A percentile compares a stretch with the other conserved stretches of the same genome.
Evolutionary conservation across 1,284 basidiomycete genomes (phyloP).

Genomic region (Moniliella sp.): DNA sequence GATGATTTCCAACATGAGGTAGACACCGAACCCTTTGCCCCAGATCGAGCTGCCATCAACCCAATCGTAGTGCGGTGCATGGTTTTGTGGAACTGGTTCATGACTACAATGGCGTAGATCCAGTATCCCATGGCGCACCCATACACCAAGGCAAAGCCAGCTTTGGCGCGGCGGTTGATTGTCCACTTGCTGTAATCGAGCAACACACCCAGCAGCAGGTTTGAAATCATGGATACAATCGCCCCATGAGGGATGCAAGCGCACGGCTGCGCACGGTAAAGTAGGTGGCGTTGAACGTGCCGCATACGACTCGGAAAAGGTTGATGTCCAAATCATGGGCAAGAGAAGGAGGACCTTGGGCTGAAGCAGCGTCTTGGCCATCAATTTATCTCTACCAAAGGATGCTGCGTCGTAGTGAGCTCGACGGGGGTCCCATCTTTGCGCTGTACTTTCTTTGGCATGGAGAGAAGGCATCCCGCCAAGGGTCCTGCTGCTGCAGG

Average conservation of each 20-base stretch:
- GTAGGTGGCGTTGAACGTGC: constrained; percentile 22
- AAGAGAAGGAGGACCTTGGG: constrained; percentile 17
- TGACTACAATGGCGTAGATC: constrained; percentile 29
- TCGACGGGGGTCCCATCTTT: constrained; percentile 31
- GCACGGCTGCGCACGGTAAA: constrained; percentile 24
- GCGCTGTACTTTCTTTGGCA: constrained; percentile 33
- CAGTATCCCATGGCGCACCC: constrained; percentile 16
- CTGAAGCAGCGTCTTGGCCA: constrained; percentile 11
- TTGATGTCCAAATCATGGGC: constrained; percentile 19
- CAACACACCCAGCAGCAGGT: constrained; percentile 30
- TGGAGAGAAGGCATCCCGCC: constrained; percentile 19
- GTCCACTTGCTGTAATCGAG: constrained; percentile 23
- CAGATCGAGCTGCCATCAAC: constrained; percentile 12
- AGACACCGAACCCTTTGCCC: constrained; percentile 20
- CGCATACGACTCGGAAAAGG: constrained; percentile 21
- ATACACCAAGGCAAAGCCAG: constrained; percentile 16
- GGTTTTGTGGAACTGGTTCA: constrained; percentile 10
- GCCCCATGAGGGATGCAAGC: constrained; percentile 31
- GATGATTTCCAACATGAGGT: constrained; percentile 20
- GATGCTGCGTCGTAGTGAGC: too few species aligned
- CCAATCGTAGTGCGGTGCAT: constrained; percentile 21
- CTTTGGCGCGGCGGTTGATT: constrained; percentile 19
- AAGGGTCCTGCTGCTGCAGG: constrained; percentile 31
- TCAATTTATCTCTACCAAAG: too few species aligned
- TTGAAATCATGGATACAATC: constrained; percentile 18